Percentiles rank a stretch among this genome's conserved stretches.
Conservation (phyloP, 352 stramenopile genomes). For the Globisporangium yorkense region DNA sequence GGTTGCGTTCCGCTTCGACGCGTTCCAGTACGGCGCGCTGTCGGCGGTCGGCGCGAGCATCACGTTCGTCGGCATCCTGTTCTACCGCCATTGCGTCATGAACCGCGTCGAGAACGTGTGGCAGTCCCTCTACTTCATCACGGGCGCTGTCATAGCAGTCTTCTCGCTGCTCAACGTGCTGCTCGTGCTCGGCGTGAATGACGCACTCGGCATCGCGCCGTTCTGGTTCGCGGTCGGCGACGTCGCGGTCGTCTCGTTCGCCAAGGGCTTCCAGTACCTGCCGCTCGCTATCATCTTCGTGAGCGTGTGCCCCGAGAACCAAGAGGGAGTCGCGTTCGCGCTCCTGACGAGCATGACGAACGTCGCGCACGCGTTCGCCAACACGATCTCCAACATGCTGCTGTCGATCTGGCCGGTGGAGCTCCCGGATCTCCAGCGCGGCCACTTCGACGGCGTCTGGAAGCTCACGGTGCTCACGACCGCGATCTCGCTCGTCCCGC, state of each 20-base stretch:
- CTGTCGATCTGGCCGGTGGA: conserved; percentile 71
- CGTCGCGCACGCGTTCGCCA: conserved; percentile 55
- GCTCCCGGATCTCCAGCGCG: conserved; percentile 41
- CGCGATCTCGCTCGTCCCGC: conserved; percentile 45
- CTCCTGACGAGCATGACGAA: conserved; percentile 77
- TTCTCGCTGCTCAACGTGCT: conserved; percentile 75
- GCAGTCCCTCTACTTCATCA: conserved; percentile 63
- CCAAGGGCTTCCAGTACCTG: conserved; percentile 72
- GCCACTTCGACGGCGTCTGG: conserved; percentile 65
- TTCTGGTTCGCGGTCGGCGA: conserved; percentile 82
- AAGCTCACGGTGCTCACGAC: conserved; percentile 71
- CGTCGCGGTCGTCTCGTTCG: conserved; percentile 58
- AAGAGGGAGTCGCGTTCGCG: conserved; percentile 73
- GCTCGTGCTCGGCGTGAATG: conserved; percentile 59
- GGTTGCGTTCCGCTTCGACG: conserved; percentile 60
- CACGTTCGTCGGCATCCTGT: conserved; percentile 48
- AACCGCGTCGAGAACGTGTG: conserved; percentile 33
- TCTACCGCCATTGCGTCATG: conserved; percentile 54
- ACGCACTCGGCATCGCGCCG: conserved; percentile 43
- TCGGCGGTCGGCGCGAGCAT: conserved; percentile 61
- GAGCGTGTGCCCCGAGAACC: conserved; percentile 58
- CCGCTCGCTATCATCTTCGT: conserved; percentile 76
- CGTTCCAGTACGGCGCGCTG: conserved; percentile 75
- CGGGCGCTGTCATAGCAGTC: conserved; percentile 39
- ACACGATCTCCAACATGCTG: conserved; percentile 76